Evolutionary conservation across 306 rosid genomes (phyloP).

Genomic region (Ceratonia siliqua): DNA sequence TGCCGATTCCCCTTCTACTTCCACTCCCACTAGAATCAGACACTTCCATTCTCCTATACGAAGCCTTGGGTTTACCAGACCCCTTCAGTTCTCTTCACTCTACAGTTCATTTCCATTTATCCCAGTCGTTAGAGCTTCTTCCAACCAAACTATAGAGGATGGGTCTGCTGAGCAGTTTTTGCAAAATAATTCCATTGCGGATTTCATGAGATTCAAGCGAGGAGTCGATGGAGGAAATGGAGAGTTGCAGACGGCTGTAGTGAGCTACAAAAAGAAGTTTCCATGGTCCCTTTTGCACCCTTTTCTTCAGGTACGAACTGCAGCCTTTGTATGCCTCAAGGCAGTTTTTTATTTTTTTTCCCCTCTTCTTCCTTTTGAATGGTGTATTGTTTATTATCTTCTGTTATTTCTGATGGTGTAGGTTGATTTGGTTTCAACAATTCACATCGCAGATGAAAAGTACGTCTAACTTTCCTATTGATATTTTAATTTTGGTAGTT

Average conservation of each 20-base stretch:
- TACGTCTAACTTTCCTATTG: slow-evolving; percentile 38
- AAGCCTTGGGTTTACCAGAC: slow-evolving; percentile 29
- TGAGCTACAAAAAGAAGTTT: slow-evolving; percentile 74
- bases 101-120: slow-evolving; percentile 2
- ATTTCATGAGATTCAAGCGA: slow-evolving; percentile 84
- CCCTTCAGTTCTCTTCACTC: slow-evolving; percentile 32
- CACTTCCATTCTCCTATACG: slow-evolving; percentile 39
- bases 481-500: slow-evolving; percentile 25
- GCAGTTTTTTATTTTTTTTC: slow-evolving; percentile 23
- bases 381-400: slow-evolving; percentile 21
- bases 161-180: slow-evolving; percentile 69
- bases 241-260: slow-evolving; percentile 84
- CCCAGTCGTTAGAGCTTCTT: slow-evolving; percentile 36
- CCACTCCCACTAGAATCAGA: slow-evolving; percentile 37
- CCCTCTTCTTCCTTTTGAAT: background rate
- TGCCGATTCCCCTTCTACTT: slow-evolving; percentile 49
- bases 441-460: slow-evolving; percentile 97
- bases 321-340: background rate
- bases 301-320: slow-evolving; percentile 62
- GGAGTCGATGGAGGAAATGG: slow-evolving; percentile 58
- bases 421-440: slow-evolving; percentile 98
- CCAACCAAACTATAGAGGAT: slow-evolving; percentile 48
- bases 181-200: slow-evolving; percentile 70
- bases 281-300: slow-evolving; percentile 86
- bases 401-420: slow-evolving; percentile 43